phyloP scores from a whole-genome alignment of 2,329 filamentous ascomycete species.

The Trichoderma koningii region DNA sequence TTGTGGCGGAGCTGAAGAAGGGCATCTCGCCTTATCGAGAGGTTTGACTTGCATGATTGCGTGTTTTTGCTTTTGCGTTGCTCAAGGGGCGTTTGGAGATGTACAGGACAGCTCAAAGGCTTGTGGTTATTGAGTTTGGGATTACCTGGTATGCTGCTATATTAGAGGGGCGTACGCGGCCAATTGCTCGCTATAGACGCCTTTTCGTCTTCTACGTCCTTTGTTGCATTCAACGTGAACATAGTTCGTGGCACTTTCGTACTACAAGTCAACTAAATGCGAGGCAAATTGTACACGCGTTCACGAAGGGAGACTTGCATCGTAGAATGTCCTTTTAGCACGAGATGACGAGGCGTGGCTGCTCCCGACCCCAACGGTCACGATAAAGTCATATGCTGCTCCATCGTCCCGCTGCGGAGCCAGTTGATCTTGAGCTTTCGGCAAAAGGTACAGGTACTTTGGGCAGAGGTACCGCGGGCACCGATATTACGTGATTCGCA shows the following conservation, averaged over 20 bases:
- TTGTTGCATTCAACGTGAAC: background rate
- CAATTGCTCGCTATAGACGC: background rate
- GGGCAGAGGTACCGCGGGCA: background rate
- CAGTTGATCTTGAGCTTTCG: background rate
- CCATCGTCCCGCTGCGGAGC: background rate
- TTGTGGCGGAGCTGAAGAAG: conserved; percentile 76
- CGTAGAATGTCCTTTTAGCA: background rate
- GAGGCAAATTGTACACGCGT: conserved; percentile 25
- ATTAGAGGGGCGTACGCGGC: background rate
- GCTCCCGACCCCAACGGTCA: background rate
- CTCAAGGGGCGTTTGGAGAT: background rate
- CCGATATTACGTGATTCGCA: conserved; percentile 1
- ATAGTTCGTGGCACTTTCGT: background rate
- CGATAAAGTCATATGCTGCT: background rate
- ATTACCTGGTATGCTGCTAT: background rate
- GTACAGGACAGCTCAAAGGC: too few relatives aligned
- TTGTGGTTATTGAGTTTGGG: conserved; percentile 4
- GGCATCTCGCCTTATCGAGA: conserved; percentile 68
- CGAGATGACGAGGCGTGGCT: conserved; percentile 2
- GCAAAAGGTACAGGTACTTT: background rate
- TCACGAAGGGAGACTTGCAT: background rate
- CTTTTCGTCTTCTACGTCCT: background rate
- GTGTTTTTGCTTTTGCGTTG: background rate
- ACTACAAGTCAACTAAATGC: conserved; percentile 3
- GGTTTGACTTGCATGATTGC: conserved; percentile 35